These are phyloP conservation scores for Daldinia sp. DNA, from an alignment of 2,329 filamentous ascomycete genomes.

Conservation along the genomic window DNA sequence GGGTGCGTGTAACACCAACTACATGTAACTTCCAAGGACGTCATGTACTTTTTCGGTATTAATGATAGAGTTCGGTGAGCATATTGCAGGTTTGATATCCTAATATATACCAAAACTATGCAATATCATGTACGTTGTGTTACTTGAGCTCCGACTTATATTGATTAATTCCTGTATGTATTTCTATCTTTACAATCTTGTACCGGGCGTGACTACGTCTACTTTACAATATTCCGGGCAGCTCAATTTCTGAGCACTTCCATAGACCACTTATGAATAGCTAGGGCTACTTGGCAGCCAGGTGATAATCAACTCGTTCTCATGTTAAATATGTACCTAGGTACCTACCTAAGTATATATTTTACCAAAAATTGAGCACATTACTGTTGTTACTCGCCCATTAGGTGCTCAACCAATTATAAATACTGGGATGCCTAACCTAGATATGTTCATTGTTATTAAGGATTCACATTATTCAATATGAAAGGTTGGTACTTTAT, in stretches of 20 bases:
- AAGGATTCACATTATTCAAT: constrained; percentile 15
- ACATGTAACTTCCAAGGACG: neutral
- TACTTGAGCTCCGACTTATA: neutral
- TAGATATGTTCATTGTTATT: neutral
- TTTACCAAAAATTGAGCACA: neutral
- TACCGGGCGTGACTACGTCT: too few relatives aligned
- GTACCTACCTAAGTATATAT: neutral
- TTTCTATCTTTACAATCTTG: too few relatives aligned
- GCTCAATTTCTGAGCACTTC: too few relatives aligned
- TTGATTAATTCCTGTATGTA: too few relatives aligned
- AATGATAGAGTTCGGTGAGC: neutral
- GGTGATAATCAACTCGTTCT: neutral
- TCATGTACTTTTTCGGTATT: neutral
- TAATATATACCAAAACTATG: neutral
- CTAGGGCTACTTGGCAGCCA: constrained; percentile 9
- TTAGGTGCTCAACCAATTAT: too few relatives aligned
- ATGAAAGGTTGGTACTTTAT: constrained; percentile 50
- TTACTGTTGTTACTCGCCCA: too few relatives aligned
- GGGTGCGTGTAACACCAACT: too few relatives aligned
- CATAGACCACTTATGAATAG: too few relatives aligned
- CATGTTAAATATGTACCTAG: neutral
- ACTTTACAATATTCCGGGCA: too few relatives aligned
- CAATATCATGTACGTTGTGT: neutral
- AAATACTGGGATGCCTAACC: too few relatives aligned
- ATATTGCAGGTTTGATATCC: neutral